Evolutionary conservation across 768 basidiomycete genomes (phyloP), one percentile per base, ranked within the genome.

Genomic region (Mycena amicta): DNA sequence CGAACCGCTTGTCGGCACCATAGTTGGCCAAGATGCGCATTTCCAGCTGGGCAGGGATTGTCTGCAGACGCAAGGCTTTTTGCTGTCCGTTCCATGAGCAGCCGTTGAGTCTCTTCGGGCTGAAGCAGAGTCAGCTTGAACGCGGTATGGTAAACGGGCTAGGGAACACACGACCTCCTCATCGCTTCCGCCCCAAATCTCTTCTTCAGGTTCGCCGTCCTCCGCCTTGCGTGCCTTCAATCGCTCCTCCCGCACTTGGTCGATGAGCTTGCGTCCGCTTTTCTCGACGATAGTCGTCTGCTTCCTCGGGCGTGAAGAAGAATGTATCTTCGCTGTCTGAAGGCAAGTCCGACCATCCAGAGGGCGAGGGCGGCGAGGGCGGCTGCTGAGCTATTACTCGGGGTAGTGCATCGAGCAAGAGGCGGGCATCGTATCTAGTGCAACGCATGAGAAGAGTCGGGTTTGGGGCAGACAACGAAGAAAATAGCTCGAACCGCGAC

Each of bases 21-120:
- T 95, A 83, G 64, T 96, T 93, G 11, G 94, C 88, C 16, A 96
- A 76, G 65, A 97, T 94, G 5, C 93, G 84, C 80, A 94, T 86
- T 70, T 95, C 93, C 23, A 96, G 79, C 61, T 93, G 86, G 0
- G 87, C 83, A 16, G n/a, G 91, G 83, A 66, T 95, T 93, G 1
- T 88, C 84, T 1, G 93, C 89, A 5, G 83, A 72, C 25, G 80
- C 67, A 29, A 95, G 72, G 59, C 93, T 90, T 13, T 68, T 62
- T 0, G 90, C 90, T 0, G 93, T 95, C 52, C 87, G 83, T 12
- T 75, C 72, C 86, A 97, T 94, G 12, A 95, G 77, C 3, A 82
- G 80, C 50, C 70, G 77, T 64, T 89, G 85, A 0, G 73, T 23
- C 16, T 83, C 82, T 56, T 86, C 84, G 16, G 86, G 88, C 88